Base-by-base conservation (phyloP, 2,329 filamentous ascomycete genomes). In the Fusarium virguliforme region DNA sequence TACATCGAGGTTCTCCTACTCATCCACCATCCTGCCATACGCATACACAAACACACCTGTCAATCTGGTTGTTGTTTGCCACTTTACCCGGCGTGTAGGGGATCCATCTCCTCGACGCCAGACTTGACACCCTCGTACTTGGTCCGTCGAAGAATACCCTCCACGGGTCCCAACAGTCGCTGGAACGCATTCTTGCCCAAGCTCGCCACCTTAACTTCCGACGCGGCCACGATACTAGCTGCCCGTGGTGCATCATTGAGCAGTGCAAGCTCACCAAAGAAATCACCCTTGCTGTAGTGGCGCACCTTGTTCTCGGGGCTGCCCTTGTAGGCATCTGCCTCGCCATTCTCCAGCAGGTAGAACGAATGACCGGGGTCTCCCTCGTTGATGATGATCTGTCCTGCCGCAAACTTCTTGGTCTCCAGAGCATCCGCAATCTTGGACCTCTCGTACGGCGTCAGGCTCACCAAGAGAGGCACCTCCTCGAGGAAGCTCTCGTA, bases 391-490 rank as follows among this genome's bases (percentile, higher is more conserved):
- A 99, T 97, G 57, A 88, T 88, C n/a, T 91, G 89, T 24, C 93
- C 94, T 8, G 91, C 84, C 0, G 92, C 87, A 79, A 92, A 97
- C 78, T 97, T 98, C 80, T 92, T 90, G 9, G 95, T 96, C 80
- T 98, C 95, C 62, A 99, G 86, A 2, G 96, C 95, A 82, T 98
- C 96, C 67, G 96, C 95, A 80, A 99, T 98, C 86, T 99, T 99
- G 78, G 94, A 94, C 64, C 96, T 91, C 83, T 99, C 96, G 81
- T 98, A 98, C 0, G 93, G 88, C 48, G 95, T 97, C 62, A 99
- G 87, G 24, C 90, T 91, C 3, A 91, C 88, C 28, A 99, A 88
- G 32, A 98, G 87, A 0, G 94, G 94, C 3, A 98, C 96, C 79
- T 97, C 94, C 80, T 97, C 95, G 24, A 99, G 87, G 85, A 99